These are phyloP conservation scores for Metschnikowia cubensis DNA, from an alignment of 805 yeast genomes.

Conservation along the genomic window DNA sequence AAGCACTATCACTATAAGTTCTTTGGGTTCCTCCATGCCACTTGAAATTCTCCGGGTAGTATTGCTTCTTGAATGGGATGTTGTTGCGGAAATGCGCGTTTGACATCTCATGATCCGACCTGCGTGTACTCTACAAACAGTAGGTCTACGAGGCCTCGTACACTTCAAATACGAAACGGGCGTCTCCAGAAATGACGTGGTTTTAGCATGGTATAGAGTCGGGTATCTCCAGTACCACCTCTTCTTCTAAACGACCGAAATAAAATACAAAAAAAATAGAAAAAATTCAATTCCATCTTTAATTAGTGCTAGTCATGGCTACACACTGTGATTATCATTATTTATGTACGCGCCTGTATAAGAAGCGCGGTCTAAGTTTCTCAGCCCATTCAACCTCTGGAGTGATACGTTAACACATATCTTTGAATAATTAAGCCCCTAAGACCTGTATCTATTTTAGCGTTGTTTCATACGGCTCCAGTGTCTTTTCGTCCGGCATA, in stretches of 20 bases:
- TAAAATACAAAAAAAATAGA: no score
- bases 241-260: no score
- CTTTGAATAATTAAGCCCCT: not conserved
- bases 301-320: no score
- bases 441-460: not conserved
- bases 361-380: constrained; percentile 1
- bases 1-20: constrained; percentile 15
- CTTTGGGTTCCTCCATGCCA: constrained; percentile 12
- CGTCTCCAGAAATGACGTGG: no score
- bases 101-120: not conserved
- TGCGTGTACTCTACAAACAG: not conserved
- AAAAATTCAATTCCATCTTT: no score
- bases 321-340: no score
- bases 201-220: not conserved
- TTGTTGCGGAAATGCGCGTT: not conserved
- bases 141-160: not conserved
- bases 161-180: not conserved
- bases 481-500: not conserved
- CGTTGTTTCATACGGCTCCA: not conserved
- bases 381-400: not conserved
- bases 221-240: no score
- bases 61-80: not conserved
- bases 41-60: not conserved
- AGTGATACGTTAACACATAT: not conserved
- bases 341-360: constrained; percentile 3